Percentiles rank a stretch among this genome's conserved stretches.
phyloP scores from a whole-genome alignment of 352 stramenopile species.

The Globisporangium echinulatum region DNA sequence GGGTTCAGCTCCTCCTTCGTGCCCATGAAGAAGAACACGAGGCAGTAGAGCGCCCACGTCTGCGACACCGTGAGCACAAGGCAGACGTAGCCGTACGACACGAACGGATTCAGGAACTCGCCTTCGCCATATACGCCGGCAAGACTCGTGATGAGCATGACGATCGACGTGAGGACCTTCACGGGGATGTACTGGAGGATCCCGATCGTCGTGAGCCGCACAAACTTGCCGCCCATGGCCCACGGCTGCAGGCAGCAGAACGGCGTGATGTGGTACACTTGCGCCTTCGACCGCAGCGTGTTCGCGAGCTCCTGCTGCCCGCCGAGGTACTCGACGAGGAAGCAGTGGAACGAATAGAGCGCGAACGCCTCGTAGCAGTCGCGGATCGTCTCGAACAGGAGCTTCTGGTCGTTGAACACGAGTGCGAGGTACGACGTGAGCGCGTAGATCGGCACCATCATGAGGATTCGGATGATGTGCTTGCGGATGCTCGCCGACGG shows the following conservation, averaged over 20 bases:
- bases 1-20: slow-evolving; percentile 86
- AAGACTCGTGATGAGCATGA: slow-evolving; percentile 82
- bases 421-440: slow-evolving; percentile 88
- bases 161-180: slow-evolving; percentile 83
- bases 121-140: slow-evolving; percentile 87
- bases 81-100: slow-evolving; percentile 85
- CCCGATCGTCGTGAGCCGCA: slow-evolving; percentile 88
- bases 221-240: slow-evolving; percentile 91
- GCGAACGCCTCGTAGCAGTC: slow-evolving; percentile 93
- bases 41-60: slow-evolving; percentile 91
- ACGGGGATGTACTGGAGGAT: slow-evolving; percentile 92
- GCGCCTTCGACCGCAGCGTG: slow-evolving; percentile 81
- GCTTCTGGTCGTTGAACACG: slow-evolving; percentile 86
- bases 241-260: slow-evolving; percentile 88
- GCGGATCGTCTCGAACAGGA: slow-evolving; percentile 87
- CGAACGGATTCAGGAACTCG: slow-evolving; percentile 78
- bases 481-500: slow-evolving; percentile 77
- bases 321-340: slow-evolving; percentile 86
- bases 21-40: slow-evolving; percentile 92
- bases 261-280: slow-evolving; percentile 72
- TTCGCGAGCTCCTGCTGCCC: slow-evolving; percentile 74
- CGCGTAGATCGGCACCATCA: slow-evolving; percentile 93
- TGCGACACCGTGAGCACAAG: slow-evolving; percentile 89
- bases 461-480: slow-evolving; percentile 91
- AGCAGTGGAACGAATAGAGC: slow-evolving; percentile 93